Evolutionary conservation across 2,329 filamentous ascomycete genomes (phyloP), one percentile per base, ranked within the genome.

Genomic region (Fusarium marasasianum): DNA sequence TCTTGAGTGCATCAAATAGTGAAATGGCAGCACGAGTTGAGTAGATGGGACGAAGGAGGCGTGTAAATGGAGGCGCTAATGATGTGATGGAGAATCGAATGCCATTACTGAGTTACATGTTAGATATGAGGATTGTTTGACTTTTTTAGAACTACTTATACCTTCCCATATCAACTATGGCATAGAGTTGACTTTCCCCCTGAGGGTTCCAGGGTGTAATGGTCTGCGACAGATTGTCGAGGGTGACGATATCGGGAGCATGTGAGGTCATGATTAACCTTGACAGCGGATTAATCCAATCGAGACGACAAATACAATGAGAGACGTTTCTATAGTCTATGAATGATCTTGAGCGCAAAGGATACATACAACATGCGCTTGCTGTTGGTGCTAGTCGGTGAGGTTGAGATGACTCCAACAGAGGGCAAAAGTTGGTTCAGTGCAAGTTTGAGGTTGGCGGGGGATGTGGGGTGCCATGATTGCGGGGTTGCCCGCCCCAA

Each of bases 11-110:
- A 79, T 98, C 94, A 83, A 96, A 97, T 17, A 98, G 88, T 5
- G 95, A 98, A 66, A 98, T 96, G 29, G 88, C 89, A 15, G 91
- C 92, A 11, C 95, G 91, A 77, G 94, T 91, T 77, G 93, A 90
- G 82, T 94, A 97, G 63, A 98, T 78, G 33, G 93, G 95, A 24
- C 88, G 91, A 47, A 98, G 87, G 31, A 95, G 90, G 31, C 95
- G 92, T 31, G 93, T 87, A 44, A 86, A 89, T 8, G 91, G 89
- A 29, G 92, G 91, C 8, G 91, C 88, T n/a, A 97, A 87, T 74
- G 94, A 91, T 14, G 94, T 94, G 78, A 98, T 94, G 50, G 94
- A 96, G 86, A 97, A 97, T 63, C 95, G 94, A 78, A 98, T 96
- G 77, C 95, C 95, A 85, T 98, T 98, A 86, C 94, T 94, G 24